A percentile compares a stretch with the other conserved stretches of the same genome.
These are phyloP conservation scores for Parachaetomium inaequale DNA, from an alignment of 495 filamentous ascomycete genomes.

Conservation along the genomic window DNA sequence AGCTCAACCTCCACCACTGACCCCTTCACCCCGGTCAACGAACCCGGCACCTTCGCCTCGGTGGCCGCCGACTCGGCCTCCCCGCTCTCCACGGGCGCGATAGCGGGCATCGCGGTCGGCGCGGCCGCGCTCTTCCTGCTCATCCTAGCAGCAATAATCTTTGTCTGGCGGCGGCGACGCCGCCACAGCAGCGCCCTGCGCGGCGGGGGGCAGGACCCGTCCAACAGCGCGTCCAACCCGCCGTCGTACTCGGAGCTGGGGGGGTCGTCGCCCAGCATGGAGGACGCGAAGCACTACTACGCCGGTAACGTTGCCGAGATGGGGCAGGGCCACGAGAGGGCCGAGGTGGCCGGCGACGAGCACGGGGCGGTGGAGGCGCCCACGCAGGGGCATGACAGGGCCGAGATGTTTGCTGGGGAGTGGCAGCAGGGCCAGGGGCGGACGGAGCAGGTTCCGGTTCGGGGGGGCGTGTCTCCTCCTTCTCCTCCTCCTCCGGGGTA, in stretches of 20 bases:
- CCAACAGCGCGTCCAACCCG: background rate
- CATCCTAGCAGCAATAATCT: conserved; percentile 10
- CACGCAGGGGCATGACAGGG: background rate
- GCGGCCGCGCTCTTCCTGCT: conserved; percentile 14
- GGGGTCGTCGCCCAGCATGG: background rate
- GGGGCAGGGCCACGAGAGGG: background rate
- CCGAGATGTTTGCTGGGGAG: conserved; percentile 1
- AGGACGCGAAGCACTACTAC: background rate
- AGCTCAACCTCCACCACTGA: background rate
- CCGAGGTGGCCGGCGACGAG: background rate
- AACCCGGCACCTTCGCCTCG: background rate
- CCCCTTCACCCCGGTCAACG: background rate
- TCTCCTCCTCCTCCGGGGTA: background rate
- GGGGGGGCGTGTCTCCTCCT: background rate
- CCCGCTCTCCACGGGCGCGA: conserved; percentile 17
- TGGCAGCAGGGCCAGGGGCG: background rate
- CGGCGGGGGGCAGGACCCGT: background rate
- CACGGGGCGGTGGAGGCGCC: background rate
- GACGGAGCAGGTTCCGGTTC: background rate
- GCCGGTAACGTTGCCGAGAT: background rate
- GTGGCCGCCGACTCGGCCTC: background rate
- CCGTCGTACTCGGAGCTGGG: background rate
- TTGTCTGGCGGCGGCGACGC: conserved; percentile 17
- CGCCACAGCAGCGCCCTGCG: background rate
- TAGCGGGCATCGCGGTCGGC: conserved; percentile 26